Percentiles rank a stretch among this genome's conserved stretches.
phyloP scores from a whole-genome alignment of 208 protist genomes.

The Crithidia bombi region DNA sequence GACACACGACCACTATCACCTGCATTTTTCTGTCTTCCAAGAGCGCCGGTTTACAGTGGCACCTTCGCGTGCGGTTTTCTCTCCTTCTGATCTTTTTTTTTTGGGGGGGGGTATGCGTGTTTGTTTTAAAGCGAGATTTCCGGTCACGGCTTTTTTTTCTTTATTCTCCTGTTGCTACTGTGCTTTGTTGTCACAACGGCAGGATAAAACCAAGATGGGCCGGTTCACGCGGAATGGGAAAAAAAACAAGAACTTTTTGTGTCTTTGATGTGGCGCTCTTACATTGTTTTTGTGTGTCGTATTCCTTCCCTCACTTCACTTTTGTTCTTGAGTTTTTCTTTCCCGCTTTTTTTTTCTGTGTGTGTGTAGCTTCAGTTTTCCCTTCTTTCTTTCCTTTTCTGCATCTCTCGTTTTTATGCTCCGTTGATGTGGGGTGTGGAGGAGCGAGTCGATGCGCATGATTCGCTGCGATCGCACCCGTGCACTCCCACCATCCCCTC shows the following conservation, averaged over 20 bases:
- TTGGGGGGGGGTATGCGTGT: no score
- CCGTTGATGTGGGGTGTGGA: no score
- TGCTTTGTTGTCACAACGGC: no score
- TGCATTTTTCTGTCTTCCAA: not conserved
- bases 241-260: constrained; percentile 1
- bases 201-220: no score
- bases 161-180: no score
- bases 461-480: no score
- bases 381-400: not conserved
- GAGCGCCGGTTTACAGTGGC: not conserved
- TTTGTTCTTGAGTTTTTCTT: constrained; percentile 4
- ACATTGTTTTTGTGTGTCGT: constrained; percentile 9
- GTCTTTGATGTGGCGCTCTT: not conserved
- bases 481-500: no score
- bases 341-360: not conserved
- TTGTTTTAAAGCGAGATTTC: no score
- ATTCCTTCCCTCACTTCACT: not conserved
- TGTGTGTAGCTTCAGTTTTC: not conserved
- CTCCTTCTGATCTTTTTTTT: not conserved
- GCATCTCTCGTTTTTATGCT: not conserved
- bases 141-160: no score
- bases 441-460: not conserved
- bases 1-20: not conserved
- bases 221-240: no score
- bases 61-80: not conserved